Percentiles rank a stretch among this genome's conserved stretches.
Evolutionary conservation across 805 yeast genomes (phyloP).

Genomic region (Yarrowia deformans): DNA sequence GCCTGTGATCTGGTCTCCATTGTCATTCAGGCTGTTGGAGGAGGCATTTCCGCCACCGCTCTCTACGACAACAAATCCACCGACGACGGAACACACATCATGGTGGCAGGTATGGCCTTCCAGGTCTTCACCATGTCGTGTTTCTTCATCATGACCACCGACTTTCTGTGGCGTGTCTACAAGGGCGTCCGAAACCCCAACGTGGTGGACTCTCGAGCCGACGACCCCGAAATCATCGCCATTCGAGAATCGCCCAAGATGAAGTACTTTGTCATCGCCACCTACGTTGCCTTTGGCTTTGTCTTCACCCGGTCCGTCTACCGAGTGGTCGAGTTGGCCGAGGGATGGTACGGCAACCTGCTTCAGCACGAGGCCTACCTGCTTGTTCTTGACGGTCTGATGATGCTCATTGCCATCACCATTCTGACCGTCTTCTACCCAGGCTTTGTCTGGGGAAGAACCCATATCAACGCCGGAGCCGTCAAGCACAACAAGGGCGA

Average conservation of each 20-base stretch:
- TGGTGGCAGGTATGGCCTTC: slow-evolving; percentile 79
- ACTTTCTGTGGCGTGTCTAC: slow-evolving; percentile 50
- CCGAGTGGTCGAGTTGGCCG: slow-evolving; percentile 72
- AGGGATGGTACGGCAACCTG: slow-evolving; percentile 74
- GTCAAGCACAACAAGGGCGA: neutral
- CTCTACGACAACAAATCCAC: slow-evolving; percentile 52
- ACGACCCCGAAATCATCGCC: slow-evolving; percentile 31
- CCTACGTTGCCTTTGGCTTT: slow-evolving; percentile 55
- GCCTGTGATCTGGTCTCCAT: slow-evolving; percentile 71
- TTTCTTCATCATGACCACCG: slow-evolving; percentile 61
- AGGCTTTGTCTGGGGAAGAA: slow-evolving; percentile 52
- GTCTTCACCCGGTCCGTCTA: slow-evolving; percentile 74
- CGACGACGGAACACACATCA: slow-evolving; percentile 62
- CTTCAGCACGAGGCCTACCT: slow-evolving; percentile 67
- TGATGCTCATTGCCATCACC: slow-evolving; percentile 61
- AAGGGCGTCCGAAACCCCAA: slow-evolving; percentile 38
- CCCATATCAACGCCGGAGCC: slow-evolving; percentile 25
- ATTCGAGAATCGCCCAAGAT: slow-evolving; percentile 42
- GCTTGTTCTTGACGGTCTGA: slow-evolving; percentile 65
- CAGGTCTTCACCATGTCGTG: slow-evolving; percentile 75
- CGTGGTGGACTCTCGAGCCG: slow-evolving; percentile 14
- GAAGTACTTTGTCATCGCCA: slow-evolving; percentile 43
- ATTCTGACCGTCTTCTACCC: slow-evolving; percentile 67
- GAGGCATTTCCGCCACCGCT: slow-evolving; percentile 65
- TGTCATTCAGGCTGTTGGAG: slow-evolving; percentile 75